A percentile compares a stretch with the other conserved stretches of the same genome.
phyloP scores from a whole-genome alignment of 345 rosid species.

The Fremontodendron californicum region DNA sequence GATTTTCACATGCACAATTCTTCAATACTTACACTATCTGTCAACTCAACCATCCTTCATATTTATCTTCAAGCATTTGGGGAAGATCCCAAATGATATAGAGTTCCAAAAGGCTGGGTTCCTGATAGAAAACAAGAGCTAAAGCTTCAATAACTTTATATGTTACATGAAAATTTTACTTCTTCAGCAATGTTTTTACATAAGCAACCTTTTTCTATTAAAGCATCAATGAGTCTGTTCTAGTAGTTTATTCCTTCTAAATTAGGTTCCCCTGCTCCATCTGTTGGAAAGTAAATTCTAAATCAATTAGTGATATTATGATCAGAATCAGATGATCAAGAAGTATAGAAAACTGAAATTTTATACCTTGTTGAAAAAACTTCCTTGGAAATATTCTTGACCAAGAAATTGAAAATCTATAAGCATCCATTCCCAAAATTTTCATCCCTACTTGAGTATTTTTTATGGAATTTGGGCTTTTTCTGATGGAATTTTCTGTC shows the following conservation, averaged over 20 bases:
- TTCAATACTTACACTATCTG: slow-evolving; percentile 54
- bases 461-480: no score
- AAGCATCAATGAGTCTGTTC: slow-evolving; percentile 60
- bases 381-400: slow-evolving; percentile 83
- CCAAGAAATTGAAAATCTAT: slow-evolving; percentile 93
- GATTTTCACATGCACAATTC: not conserved
- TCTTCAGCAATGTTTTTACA: not conserved
- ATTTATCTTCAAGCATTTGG: slow-evolving; percentile 81
- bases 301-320: slow-evolving; percentile 5
- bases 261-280: slow-evolving; percentile 77
- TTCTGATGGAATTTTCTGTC: no score
- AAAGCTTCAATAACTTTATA: not conserved
- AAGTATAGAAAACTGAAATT: not conserved
- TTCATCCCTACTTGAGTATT: no score
- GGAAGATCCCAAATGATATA: slow-evolving; percentile 99
- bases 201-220: slow-evolving; percentile 52
- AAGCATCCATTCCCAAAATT: slow-evolving; percentile 87
- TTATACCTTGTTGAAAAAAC: slow-evolving; percentile 7
- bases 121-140: slow-evolving; percentile 40
- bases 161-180: no score
- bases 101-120: slow-evolving; percentile 82
- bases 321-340: not conserved
- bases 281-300: slow-evolving; percentile 34
- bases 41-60: slow-evolving; percentile 74
- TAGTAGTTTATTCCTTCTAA: slow-evolving; percentile 66